These are phyloP conservation scores for Phytophthora syringae DNA, from an alignment of 352 stramenopile genomes.

Conservation along the genomic window DNA sequence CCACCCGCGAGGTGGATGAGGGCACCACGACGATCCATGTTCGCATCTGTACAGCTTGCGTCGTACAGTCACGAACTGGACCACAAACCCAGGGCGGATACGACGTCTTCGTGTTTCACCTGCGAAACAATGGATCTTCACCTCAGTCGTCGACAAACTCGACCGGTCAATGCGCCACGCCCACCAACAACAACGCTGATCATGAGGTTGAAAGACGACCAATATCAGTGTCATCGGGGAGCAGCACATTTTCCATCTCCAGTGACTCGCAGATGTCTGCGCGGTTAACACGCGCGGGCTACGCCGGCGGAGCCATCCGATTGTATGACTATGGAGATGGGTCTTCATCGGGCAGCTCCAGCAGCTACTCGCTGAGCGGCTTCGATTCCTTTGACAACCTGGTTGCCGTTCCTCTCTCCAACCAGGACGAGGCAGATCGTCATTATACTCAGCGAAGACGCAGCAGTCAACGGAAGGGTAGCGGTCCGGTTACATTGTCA, in stretches of 20 bases:
- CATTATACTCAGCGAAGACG: neutral
- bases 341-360: conserved; percentile 51
- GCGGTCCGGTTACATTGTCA: neutral
- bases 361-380: conserved; percentile 65
- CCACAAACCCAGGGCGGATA: conserved; percentile 26
- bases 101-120: conserved; percentile 54
- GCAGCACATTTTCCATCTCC: conserved; percentile 64
- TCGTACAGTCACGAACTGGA: conserved; percentile 52
- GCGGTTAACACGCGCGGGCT: conserved; percentile 25
- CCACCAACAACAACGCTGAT: conserved; percentile 25
- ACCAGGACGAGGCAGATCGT: conserved; percentile 27
- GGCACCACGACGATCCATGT: conserved; percentile 37
- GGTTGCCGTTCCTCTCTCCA: conserved; percentile 18
- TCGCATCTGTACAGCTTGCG: conserved; percentile 73
- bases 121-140: conserved; percentile 32
- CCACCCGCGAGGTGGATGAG: conserved; percentile 51
- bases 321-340: conserved; percentile 29
- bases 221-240: conserved; percentile 47
- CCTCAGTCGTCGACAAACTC: conserved; percentile 44
- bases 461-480: conserved; percentile 18
- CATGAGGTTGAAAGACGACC: conserved; percentile 19
- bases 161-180: conserved; percentile 13
- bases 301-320: conserved; percentile 15
- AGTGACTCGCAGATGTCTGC: conserved; percentile 49
- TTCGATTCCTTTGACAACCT: conserved; percentile 62